A percentile compares a stretch with the other conserved stretches of the same genome.
Conservation (phyloP, 2,329 filamentous ascomycete species). For the Pseudopyricularia cyperi region DNA sequence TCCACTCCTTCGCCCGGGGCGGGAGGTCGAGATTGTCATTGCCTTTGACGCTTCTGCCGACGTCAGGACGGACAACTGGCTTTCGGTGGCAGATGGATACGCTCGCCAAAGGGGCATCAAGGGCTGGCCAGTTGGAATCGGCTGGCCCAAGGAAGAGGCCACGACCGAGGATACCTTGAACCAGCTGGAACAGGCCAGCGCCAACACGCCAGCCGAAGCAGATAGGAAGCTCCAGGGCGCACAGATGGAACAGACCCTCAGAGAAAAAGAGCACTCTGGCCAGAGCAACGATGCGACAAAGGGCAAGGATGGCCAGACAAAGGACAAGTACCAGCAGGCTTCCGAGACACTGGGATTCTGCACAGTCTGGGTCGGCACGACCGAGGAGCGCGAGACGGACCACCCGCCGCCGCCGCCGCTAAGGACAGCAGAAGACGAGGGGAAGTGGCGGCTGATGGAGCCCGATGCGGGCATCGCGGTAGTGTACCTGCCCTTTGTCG, state of each 20-base stretch:
- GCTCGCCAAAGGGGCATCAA: conserved; percentile 79
- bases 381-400: conserved; percentile 51
- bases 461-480: conserved; percentile 78
- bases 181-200: conserved; percentile 57
- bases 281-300: conserved; percentile 10
- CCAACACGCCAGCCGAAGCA: conserved; percentile 44
- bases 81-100: conserved; percentile 87
- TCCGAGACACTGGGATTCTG: conserved; percentile 70
- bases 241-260: conserved; percentile 28
- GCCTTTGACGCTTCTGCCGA: conserved; percentile 94
- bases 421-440: conserved; percentile 32
- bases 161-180: conserved; percentile 45
- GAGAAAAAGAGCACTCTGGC: conserved; percentile 7
- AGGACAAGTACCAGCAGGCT: conserved; percentile 23
- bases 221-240: conserved; percentile 51
- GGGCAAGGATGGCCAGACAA: conserved; percentile 4
- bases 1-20: conserved; percentile 74
- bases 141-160: conserved; percentile 63
- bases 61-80: conserved; percentile 89
- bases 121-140: conserved; percentile 89
- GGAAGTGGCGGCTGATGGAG: conserved; percentile 56
- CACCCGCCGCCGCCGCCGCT: conserved; percentile 37
- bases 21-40: conserved; percentile 79
- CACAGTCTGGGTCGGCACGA: conserved; percentile 88
- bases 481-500: conserved; percentile 79